These are phyloP conservation scores for Agrocybe pediades DNA, from an alignment of 768 basidiomycete genomes.

Conservation along the genomic window DNA sequence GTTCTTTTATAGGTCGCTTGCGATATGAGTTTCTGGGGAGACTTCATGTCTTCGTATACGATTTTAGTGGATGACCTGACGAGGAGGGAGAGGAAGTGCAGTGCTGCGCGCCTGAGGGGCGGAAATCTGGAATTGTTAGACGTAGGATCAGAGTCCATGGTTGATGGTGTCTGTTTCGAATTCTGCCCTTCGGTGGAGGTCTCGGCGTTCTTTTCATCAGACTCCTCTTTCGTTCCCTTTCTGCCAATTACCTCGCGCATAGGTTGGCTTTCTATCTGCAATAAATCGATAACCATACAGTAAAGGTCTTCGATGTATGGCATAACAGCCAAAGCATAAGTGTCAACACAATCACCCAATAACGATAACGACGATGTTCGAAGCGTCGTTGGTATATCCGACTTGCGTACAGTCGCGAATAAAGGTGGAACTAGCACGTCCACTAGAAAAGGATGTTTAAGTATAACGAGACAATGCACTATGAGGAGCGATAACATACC, in stretches of 20 bases:
- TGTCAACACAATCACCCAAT: constrained; percentile 72
- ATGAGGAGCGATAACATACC: too few species aligned
- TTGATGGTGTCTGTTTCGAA: constrained; percentile 19
- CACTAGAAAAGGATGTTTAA: constrained; percentile 40
- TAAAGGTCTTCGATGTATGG: constrained; percentile 64
- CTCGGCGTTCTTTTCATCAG: constrained; percentile 3
- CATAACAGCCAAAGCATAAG: constrained; percentile 61
- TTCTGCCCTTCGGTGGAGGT: not conserved
- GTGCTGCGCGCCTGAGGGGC: constrained; percentile 78
- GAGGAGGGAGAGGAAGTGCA: constrained; percentile 78
- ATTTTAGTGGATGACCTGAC: constrained; percentile 60
- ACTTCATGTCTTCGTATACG: constrained; percentile 42
- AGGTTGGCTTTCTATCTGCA: constrained; percentile 62
- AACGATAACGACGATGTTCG: constrained; percentile 64
- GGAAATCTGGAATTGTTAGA: constrained; percentile 68
- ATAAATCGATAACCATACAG: constrained; percentile 72
- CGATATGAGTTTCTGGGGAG: constrained; percentile 27
- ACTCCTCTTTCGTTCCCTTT: not conserved
- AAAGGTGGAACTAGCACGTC: constrained; percentile 74
- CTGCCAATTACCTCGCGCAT: constrained; percentile 12
- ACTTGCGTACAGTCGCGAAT: constrained; percentile 58
- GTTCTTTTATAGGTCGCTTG: constrained; percentile 46
- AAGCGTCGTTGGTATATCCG: constrained; percentile 68
- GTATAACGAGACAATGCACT: not conserved
- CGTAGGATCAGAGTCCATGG: constrained; percentile 61